These are phyloP conservation scores for Colletotrichum salicis DNA, from an alignment of 2,329 filamentous ascomycete genomes.

Conservation along the genomic window DNA sequence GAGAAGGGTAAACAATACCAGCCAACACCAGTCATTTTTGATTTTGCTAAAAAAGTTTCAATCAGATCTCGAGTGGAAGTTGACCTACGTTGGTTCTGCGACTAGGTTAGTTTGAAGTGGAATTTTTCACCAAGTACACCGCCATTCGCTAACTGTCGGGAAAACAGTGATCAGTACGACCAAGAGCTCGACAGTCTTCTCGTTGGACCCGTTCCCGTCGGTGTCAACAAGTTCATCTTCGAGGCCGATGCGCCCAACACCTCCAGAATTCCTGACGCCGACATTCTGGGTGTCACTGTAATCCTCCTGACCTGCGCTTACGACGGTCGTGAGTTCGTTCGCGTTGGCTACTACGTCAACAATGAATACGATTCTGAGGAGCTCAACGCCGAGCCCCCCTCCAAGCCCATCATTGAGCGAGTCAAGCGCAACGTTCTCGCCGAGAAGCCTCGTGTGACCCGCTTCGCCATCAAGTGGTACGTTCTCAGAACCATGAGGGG, in stretches of 20 bases:
- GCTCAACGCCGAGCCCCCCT: slow-evolving; percentile 86
- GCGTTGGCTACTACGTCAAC: slow-evolving; percentile 99
- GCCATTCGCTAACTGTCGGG: slow-evolving; percentile 25
- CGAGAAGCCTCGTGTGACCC: slow-evolving; percentile 96
- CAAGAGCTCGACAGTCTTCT: slow-evolving; percentile 98
- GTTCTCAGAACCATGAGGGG: slow-evolving; percentile 42
- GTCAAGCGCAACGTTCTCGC: slow-evolving; percentile 92
- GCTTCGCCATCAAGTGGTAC: slow-evolving; percentile 99
- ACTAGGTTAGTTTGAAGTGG: slow-evolving; percentile 78
- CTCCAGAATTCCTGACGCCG: slow-evolving; percentile 88
- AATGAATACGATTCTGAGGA: slow-evolving; percentile 98
- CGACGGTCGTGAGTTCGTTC: slow-evolving; percentile 95
- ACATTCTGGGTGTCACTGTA: slow-evolving; percentile 96
- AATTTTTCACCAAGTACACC: slow-evolving; percentile 29
- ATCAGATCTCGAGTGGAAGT: slow-evolving; percentile 96
- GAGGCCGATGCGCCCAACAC: slow-evolving; percentile 94
- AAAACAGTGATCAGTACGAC: slow-evolving; percentile 88
- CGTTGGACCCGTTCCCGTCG: slow-evolving; percentile 96
- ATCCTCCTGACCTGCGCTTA: slow-evolving; percentile 97
- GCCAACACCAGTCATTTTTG: background rate
- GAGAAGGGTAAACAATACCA: slow-evolving; percentile 76
- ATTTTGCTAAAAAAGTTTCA: slow-evolving; percentile 1
- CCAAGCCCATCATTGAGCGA: slow-evolving; percentile 92
- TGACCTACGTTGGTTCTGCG: slow-evolving; percentile 98
- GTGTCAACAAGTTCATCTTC: slow-evolving; percentile 99